Evolutionary conservation across 2,329 filamentous ascomycete species (phyloP), one percentile per base, ranked within the genome.

Genomic region (Keithomyces neogunnii): DNA sequence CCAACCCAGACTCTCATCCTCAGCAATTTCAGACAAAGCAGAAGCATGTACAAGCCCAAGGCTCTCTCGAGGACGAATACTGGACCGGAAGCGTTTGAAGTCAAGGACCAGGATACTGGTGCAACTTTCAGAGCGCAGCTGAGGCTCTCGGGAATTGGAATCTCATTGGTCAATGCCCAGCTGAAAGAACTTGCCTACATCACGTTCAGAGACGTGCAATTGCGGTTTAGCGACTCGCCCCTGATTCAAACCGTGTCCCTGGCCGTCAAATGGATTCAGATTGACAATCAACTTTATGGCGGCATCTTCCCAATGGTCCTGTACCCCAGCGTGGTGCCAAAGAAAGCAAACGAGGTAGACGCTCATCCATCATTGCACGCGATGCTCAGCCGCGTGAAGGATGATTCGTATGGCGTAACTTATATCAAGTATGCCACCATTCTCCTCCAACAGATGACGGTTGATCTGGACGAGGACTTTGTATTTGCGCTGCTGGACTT

Each of bases 341-440:
- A 97, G 77, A 93, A 90, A 57, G 90, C 89, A 36, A 91, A 93
- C 63, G 93, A 99, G 68, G 93, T 96, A 65, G 93, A 97, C 57
- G 86, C 91, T 1, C 93, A 97, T 69, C 93, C 93, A 0, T 97
- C 95, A 50, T 81, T 99, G 64, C 91, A 96, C 62, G 84, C 85
- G 11, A 92, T 91, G 77, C 77, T 96, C 50, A 96, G 92, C 9
- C 81, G 90, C 32, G 92, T 99, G 66, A 99, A 99, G 73, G 93
- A 99, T 62, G 92, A 99, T 63, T 96, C 91, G 1, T 99, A 97
- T 63, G 93, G 93, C 61, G 93, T 99, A 28, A 74, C 96, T 8
- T 99, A 99, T 69, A 91, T 99, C 77, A 99, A 99, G 68, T 99
- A 99, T 67, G 92, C 93, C 28, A 96, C 92, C 0, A 70, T 99